Conservation (phyloP, 768 basidiomycete genomes). For the Suillus clintonianus region DNA sequence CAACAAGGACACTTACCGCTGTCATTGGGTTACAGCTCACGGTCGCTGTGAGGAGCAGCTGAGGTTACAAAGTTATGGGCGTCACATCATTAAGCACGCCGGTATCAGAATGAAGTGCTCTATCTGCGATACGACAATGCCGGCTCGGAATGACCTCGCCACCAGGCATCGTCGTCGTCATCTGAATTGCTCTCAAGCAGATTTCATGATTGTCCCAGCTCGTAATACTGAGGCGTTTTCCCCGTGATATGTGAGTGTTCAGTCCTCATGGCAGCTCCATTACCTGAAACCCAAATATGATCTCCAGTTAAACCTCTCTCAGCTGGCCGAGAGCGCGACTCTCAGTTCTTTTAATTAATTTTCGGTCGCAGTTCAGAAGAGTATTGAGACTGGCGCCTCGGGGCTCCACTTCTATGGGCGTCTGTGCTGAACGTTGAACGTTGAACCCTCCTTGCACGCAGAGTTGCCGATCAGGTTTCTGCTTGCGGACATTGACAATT, state of each 20-base stretch:
- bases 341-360: not conserved
- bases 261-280: no score
- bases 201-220: not conserved
- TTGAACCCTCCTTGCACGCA: no score
- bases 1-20: not conserved
- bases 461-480: no score
- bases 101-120: not conserved
- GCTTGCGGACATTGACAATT: no score
- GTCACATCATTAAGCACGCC: not conserved
- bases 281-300: not conserved
- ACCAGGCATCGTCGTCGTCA: not conserved
- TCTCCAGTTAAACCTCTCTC: not conserved
- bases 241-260: not conserved
- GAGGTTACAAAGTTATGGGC: not conserved
- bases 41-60: not conserved
- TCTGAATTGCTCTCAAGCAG: not conserved
- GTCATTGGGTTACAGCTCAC: not conserved
- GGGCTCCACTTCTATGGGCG: no score
- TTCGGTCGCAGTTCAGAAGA: no score
- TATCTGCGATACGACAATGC: not conserved
- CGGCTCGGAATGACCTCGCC: not conserved
- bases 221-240: not conserved
- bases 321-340: not conserved
- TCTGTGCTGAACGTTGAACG: no score
- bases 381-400: not conserved